A percentile compares a stretch with the other conserved stretches of the same genome.
These are phyloP conservation scores for Nicotiana attenuata DNA, from an alignment of 257 asterid species.

Conservation along the genomic window DNA sequence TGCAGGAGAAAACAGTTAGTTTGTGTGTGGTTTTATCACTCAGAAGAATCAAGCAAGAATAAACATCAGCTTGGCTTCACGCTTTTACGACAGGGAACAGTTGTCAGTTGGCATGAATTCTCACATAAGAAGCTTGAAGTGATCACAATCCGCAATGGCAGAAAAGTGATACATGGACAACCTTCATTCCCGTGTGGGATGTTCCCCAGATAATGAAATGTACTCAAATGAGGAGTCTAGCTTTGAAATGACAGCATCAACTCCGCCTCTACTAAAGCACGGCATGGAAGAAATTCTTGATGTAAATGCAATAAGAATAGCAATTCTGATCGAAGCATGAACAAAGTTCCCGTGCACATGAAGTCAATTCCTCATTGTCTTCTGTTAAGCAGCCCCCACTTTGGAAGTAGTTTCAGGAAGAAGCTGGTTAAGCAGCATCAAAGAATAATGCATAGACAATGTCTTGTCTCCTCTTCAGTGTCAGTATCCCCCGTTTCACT, in stretches of 20 bases:
- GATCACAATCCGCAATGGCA: background rate
- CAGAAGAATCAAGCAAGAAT: background rate
- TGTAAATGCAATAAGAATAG: background rate
- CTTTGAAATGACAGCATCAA: background rate
- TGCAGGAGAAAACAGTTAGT: background rate
- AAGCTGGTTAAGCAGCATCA: constrained; percentile 29
- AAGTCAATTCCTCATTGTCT: background rate
- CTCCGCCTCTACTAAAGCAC: background rate
- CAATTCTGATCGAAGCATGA: background rate
- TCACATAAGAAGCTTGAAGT: constrained; percentile 7
- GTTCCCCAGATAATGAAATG: background rate
- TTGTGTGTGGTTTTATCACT: background rate
- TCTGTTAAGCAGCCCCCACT: background rate
- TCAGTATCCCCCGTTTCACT: constrained; percentile 66
- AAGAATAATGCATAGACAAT: constrained; percentile 65
- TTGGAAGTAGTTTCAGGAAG: constrained; percentile 6
- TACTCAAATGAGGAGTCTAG: background rate
- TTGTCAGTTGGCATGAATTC: background rate
- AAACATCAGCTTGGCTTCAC: constrained; percentile 2
- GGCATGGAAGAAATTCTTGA: background rate
- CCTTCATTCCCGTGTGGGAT: background rate
- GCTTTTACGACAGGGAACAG: background rate
- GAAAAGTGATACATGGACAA: background rate
- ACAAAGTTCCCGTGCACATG: background rate
- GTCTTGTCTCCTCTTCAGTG: constrained; percentile 54